Conservation (phyloP, 1,284 basidiomycete genomes). For the Amylostereum areolatum region DNA sequence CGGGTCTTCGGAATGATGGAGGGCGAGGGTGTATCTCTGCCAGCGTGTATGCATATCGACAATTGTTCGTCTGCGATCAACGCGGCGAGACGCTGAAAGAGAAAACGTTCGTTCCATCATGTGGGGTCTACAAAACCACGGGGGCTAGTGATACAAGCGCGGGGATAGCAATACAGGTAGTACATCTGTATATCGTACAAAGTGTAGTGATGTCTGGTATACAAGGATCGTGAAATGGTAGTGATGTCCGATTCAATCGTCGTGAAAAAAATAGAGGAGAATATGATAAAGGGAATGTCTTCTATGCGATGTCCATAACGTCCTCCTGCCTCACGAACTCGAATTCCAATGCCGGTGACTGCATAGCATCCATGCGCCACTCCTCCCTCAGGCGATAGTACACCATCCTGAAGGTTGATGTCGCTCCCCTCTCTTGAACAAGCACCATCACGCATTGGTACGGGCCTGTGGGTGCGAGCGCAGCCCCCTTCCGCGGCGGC, state of each 20-base stretch:
- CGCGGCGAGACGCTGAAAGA: too few relatives aligned
- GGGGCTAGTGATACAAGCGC: too few relatives aligned
- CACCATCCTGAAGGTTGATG: slow-evolving; percentile 73
- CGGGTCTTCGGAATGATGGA: too few relatives aligned
- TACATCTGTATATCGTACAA: not conserved
- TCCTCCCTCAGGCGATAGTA: slow-evolving; percentile 66
- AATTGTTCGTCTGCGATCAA: too few relatives aligned
- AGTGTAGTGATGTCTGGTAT: not conserved
- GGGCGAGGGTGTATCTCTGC: too few relatives aligned
- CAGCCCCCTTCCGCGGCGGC: slow-evolving; percentile 11
- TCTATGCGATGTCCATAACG: not conserved
- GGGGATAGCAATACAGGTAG: too few relatives aligned
- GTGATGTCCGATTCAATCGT: not conserved
- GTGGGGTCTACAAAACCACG: too few relatives aligned
- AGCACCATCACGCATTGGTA: slow-evolving; percentile 36
- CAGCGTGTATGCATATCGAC: too few relatives aligned
- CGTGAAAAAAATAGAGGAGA: too few relatives aligned
- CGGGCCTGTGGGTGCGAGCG: slow-evolving; percentile 6
- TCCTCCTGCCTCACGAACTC: not conserved
- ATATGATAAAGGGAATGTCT: not conserved
- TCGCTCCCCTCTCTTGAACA: slow-evolving; percentile 84
- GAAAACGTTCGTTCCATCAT: too few relatives aligned
- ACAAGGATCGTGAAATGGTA: not conserved
- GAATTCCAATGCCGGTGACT: slow-evolving; percentile 15
- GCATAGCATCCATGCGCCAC: slow-evolving; percentile 44